Evolutionary conservation across 768 basidiomycete species (phyloP).

Genomic region (Pulveroboletus ravenelii): DNA sequence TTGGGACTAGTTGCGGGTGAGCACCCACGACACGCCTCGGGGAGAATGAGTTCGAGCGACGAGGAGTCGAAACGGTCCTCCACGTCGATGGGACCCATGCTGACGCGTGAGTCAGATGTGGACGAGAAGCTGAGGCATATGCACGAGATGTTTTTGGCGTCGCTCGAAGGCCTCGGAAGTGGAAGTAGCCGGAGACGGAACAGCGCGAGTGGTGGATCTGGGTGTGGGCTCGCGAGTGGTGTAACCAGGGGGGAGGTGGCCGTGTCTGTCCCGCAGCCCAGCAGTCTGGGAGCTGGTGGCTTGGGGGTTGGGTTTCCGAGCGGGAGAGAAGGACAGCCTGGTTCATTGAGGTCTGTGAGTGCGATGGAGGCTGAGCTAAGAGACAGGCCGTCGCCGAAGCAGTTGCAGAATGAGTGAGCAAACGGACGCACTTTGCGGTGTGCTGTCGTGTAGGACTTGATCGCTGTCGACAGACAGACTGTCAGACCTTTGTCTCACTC

Average conservation of each 20-base stretch:
- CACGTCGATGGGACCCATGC: constrained; percentile 44
- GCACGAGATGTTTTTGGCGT: constrained; percentile 64
- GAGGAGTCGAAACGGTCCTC: constrained; percentile 22
- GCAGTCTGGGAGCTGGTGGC: constrained; percentile 4
- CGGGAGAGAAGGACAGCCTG: constrained; percentile 23
- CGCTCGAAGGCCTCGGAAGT: constrained; percentile 54
- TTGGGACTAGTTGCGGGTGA: constrained; percentile 18
- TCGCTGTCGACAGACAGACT: neutral
- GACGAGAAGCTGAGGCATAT: constrained; percentile 60
- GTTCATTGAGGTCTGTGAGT: constrained; percentile 31
- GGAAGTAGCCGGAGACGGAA: constrained; percentile 29
- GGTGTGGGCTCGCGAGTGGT: constrained; percentile 11
- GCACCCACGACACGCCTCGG: constrained; percentile 15
- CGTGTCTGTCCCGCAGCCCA: constrained; percentile 3
- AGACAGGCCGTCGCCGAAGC: constrained; percentile 21
- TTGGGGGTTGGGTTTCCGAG: constrained; percentile 12
- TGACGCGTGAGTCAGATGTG: constrained; percentile 63
- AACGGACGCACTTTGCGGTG: neutral
- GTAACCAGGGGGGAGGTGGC: constrained; percentile 7
- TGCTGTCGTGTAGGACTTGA: too few relatives aligned
- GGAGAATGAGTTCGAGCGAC: constrained; percentile 16
- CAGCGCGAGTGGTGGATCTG: constrained; percentile 7
- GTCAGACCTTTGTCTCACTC: neutral
- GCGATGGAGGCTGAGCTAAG: constrained; percentile 13
- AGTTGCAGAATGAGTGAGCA: constrained; percentile 7